Conservation (phyloP, 2,329 filamentous ascomycete genomes). For the Orbilia ellipsospora region DNA sequence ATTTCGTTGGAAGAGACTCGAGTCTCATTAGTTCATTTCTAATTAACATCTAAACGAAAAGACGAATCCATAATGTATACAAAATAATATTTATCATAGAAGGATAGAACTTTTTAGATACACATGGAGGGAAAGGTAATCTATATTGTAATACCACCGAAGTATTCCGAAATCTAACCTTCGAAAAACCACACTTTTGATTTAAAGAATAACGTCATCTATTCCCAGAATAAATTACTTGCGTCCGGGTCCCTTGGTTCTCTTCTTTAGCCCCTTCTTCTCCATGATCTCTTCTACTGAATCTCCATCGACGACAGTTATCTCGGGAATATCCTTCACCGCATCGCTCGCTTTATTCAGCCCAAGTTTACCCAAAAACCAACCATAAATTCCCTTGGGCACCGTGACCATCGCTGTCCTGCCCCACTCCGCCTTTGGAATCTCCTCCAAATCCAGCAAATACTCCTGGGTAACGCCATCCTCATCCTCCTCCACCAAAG, state of each 20-base stretch:
- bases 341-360: conserved; percentile 61
- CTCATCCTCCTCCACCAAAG: conserved; percentile 89
- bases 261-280: conserved; percentile 54
- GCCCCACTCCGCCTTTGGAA: conserved; percentile 77
- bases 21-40: no score
- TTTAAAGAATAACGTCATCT: neutral
- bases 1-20: no score
- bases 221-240: neutral
- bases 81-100: no score
- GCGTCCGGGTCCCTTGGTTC: conserved; percentile 24
- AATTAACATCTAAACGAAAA: no score
- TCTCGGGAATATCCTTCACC: conserved; percentile 60
- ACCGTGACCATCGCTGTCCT: conserved; percentile 86
- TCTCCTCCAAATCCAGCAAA: conserved; percentile 87
- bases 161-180: neutral
- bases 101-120: no score
- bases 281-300: conserved; percentile 62
- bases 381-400: conserved; percentile 77
- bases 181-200: neutral
- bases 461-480: conserved; percentile 86
- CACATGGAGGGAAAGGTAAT: no score
- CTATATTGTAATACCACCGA: no score
- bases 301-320: conserved; percentile 63
- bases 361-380: conserved; percentile 68
- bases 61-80: no score